phyloP scores from a whole-genome alignment of 179 eudicot species.

The Camellia oleifera region DNA sequence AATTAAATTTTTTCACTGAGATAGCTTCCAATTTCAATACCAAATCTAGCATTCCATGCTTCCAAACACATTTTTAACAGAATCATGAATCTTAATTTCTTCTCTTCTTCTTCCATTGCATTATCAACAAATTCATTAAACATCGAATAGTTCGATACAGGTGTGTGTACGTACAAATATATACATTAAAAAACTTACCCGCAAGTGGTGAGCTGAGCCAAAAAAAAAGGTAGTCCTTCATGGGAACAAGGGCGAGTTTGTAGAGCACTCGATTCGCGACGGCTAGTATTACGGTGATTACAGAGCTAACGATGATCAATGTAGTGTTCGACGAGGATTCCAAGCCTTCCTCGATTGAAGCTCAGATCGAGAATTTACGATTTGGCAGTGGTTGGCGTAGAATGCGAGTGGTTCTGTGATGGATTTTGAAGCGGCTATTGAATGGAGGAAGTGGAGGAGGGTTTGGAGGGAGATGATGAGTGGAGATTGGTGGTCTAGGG shows the following conservation, averaged over 20 bases:
- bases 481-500: background rate
- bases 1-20: background rate
- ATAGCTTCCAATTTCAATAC: background rate
- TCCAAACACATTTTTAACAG: background rate
- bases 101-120: background rate
- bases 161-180: too few species aligned
- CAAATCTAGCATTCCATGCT: conserved; percentile 7
- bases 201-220: conserved; percentile 78
- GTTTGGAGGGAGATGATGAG: background rate
- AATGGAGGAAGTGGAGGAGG: background rate
- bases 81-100: background rate
- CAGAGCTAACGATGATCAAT: conserved; percentile 35
- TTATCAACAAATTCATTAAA: background rate
- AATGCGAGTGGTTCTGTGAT: conserved; percentile 2
- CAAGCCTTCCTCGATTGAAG: background rate
- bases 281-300: conserved; percentile 42
- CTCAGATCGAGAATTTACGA: conserved; percentile 4
- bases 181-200: conserved; percentile 38
- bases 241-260: conserved; percentile 84
- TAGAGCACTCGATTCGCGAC: conserved; percentile 69
- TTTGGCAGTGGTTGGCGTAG: background rate
- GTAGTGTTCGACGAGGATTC: conserved; percentile 20
- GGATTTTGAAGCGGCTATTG: background rate
- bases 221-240: conserved; percentile 66
- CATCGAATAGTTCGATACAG: background rate